These are phyloP conservation scores for Canariomyces notabilis DNA, from an alignment of 2,329 filamentous ascomycete species.

Conservation along the genomic window DNA sequence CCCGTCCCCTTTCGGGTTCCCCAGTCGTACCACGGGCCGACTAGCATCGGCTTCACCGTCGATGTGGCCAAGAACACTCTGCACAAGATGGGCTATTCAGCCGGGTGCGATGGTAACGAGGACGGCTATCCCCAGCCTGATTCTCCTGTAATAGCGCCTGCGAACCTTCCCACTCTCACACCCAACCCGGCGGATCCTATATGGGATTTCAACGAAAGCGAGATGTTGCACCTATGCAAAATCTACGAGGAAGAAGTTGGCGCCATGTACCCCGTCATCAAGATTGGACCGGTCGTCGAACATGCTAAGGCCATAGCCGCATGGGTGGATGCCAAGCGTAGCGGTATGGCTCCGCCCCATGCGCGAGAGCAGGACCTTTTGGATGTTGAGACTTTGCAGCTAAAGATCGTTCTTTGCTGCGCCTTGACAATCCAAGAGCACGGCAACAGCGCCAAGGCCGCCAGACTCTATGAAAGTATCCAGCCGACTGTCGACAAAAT, in stretches of 20 bases:
- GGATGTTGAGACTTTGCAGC: conserved; percentile 55
- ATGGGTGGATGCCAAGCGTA: conserved; percentile 58
- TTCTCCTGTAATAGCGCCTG: conserved; percentile 32
- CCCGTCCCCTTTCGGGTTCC: conserved; percentile 46
- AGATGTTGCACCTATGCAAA: conserved; percentile 71
- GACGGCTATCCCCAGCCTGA: conserved; percentile 45
- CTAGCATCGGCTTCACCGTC: conserved; percentile 78
- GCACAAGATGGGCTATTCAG: conserved; percentile 81
- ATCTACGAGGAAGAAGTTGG: conserved; percentile 88
- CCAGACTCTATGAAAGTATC: conserved; percentile 70
- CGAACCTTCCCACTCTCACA: conserved; percentile 34
- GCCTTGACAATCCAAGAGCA: conserved; percentile 72
- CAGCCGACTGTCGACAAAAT: conserved; percentile 64
- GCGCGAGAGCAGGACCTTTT: conserved; percentile 37
- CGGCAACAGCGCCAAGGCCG: conserved; percentile 71
- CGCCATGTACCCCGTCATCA: conserved; percentile 83
- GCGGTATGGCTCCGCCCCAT: conserved; percentile 28
- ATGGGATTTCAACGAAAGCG: conserved; percentile 70
- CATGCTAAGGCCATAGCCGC: conserved; percentile 66
- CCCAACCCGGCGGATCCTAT: conserved; percentile 60
- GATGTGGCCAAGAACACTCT: conserved; percentile 83
- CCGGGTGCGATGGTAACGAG: conserved; percentile 57
- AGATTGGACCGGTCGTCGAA: conserved; percentile 64
- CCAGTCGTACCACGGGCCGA: conserved; percentile 74
- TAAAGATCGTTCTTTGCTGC: conserved; percentile 81